Evolutionary conservation across 805 yeast genomes (phyloP).

Genomic region (Yarrowia sp.): DNA sequence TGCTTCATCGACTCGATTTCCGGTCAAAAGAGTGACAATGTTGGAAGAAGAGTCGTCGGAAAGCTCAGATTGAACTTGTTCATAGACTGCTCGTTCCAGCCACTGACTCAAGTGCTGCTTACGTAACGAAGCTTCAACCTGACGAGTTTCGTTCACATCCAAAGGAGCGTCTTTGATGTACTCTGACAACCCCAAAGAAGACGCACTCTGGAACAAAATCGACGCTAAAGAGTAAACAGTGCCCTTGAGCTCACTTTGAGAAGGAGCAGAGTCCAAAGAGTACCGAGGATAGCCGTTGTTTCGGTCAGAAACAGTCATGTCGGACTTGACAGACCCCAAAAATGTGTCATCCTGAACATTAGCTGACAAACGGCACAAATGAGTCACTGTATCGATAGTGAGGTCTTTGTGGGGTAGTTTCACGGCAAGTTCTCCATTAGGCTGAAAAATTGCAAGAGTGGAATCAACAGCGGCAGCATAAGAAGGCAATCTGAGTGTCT

Average conservation of each 20-base stretch:
- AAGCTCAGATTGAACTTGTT: not conserved
- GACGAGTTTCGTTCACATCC: not conserved
- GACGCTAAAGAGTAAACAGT: constrained; percentile 10
- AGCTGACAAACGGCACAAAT: not conserved
- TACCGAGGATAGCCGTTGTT: constrained; percentile 23
- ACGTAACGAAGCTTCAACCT: not conserved
- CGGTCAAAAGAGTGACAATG: constrained; percentile 46
- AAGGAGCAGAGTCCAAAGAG: not conserved
- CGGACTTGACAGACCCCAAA: not conserved
- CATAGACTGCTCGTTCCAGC: not conserved
- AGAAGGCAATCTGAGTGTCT: not conserved
- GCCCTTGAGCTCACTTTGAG: not conserved
- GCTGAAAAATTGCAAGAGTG: not conserved
- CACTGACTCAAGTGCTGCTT: not conserved
- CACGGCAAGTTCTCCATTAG: not conserved
- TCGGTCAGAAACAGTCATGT: not conserved
- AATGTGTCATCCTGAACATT: not conserved
- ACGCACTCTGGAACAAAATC: constrained; percentile 2
- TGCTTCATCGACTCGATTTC: constrained; percentile 63
- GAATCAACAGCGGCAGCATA: not conserved
- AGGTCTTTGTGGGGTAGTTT: not conserved
- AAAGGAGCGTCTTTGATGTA: not conserved
- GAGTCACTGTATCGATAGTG: not conserved
- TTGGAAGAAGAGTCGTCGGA: constrained; percentile 42
- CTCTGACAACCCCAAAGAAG: not conserved